phyloP scores from a whole-genome alignment of 495 filamentous ascomycete species.

The Chlorociboria aeruginascens region DNA sequence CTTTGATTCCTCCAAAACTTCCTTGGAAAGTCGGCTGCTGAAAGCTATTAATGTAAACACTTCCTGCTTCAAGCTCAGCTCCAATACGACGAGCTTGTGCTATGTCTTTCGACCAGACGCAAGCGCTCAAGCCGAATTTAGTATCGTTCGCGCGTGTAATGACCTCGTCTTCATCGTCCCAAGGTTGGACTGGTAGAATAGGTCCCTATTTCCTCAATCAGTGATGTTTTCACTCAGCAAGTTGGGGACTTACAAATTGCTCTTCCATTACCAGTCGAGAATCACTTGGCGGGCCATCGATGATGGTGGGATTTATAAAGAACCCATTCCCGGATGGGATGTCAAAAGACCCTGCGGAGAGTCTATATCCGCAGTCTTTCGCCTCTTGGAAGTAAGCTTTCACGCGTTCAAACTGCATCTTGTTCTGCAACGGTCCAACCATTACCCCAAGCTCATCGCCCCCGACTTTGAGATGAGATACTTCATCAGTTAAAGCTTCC shows the following conservation, averaged over 20 bases:
- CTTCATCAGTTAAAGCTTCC: constrained; percentile 32
- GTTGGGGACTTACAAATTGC: constrained; percentile 23
- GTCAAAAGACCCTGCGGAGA: neutral
- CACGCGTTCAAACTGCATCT: constrained; percentile 35
- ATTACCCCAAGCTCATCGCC: constrained; percentile 24
- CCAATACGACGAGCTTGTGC: constrained; percentile 30
- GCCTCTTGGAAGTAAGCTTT: constrained; percentile 18
- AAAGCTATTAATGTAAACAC: constrained; percentile 14
- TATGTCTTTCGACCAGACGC: constrained; percentile 36
- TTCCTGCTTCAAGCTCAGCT: constrained; percentile 32
- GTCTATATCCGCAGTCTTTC: neutral
- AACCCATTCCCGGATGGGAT: constrained; percentile 16
- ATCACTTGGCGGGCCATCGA: constrained; percentile 43
- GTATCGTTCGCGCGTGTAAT: constrained; percentile 37
- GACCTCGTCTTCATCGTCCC: constrained; percentile 38
- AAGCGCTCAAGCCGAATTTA: constrained; percentile 35
- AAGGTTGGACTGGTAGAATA: constrained; percentile 35
- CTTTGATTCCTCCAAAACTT: constrained; percentile 41
- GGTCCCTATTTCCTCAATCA: constrained; percentile 21
- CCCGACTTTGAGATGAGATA: constrained; percentile 32
- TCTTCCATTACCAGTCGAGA: constrained; percentile 37
- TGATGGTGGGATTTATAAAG: constrained; percentile 45
- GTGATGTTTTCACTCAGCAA: neutral
- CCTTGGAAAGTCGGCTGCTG: constrained; percentile 24
- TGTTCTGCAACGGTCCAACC: constrained; percentile 43